These are phyloP conservation scores for Stephanocyclus meneghinianus DNA, from an alignment of 352 stramenopile genomes.

Conservation along the genomic window DNA sequence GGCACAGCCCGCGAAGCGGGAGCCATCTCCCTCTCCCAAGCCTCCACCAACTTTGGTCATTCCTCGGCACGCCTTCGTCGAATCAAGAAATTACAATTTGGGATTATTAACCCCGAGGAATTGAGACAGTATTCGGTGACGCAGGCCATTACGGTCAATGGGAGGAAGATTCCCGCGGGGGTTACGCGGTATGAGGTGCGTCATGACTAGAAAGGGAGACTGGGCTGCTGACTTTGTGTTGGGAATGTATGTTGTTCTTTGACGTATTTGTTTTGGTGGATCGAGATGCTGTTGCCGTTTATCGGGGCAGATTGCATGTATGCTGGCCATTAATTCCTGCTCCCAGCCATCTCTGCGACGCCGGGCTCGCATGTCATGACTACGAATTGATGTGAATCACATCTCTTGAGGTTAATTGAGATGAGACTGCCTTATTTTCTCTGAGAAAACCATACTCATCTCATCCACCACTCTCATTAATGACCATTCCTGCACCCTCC, in stretches of 20 bases:
- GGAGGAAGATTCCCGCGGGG: conserved; percentile 92
- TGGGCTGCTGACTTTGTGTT: neutral
- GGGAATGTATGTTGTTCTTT: neutral
- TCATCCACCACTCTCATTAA: neutral
- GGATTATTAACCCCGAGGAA: conserved; percentile 96
- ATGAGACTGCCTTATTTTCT: neutral
- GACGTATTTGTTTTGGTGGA: neutral
- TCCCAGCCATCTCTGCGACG: too few relatives aligned
- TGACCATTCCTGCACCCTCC: neutral
- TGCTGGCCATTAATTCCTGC: too few relatives aligned
- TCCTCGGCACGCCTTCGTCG: conserved; percentile 90
- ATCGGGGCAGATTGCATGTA: too few relatives aligned
- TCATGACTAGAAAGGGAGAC: conserved; percentile 2
- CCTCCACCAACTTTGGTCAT: conserved; percentile 91
- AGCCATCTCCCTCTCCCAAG: conserved; percentile 70
- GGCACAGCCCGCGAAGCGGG: conserved; percentile 62
- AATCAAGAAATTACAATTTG: conserved; percentile 98
- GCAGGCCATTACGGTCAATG: conserved; percentile 96
- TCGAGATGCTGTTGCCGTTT: too few relatives aligned
- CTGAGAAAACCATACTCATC: neutral
- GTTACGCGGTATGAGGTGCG: conserved; percentile 87
- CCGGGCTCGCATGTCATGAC: too few relatives aligned
- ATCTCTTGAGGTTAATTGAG: neutral
- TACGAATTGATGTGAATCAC: too few relatives aligned
- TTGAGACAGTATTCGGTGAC: conserved; percentile 95